Evolutionary conservation across 2,329 filamentous ascomycete genomes (phyloP).

Genomic region (Clonostachys solani): DNA sequence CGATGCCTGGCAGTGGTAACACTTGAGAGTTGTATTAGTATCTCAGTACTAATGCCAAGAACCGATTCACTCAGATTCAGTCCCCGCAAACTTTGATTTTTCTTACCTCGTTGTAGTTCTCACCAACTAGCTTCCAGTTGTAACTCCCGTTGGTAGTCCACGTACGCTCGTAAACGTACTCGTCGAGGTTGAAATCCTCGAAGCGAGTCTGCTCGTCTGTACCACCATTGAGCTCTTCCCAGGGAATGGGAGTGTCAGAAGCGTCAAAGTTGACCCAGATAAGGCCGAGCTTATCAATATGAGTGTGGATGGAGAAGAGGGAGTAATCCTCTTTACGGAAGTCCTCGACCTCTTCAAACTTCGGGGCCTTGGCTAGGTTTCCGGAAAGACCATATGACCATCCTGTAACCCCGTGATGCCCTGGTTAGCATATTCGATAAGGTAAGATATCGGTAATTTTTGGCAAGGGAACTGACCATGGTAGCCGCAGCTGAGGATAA

Average conservation of each 20-base stretch:
- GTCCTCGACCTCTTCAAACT: slow-evolving; percentile 84
- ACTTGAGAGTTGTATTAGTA: slow-evolving; percentile 15
- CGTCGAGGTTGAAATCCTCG: slow-evolving; percentile 30
- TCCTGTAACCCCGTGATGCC: slow-evolving; percentile 4
- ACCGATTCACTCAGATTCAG: background rate
- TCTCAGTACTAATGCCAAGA: background rate
- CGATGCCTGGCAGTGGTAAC: slow-evolving; percentile 57
- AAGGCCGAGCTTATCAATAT: slow-evolving; percentile 39
- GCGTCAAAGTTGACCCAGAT: slow-evolving; percentile 46
- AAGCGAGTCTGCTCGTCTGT: slow-evolving; percentile 40
- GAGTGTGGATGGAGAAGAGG: slow-evolving; percentile 39
- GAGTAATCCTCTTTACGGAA: slow-evolving; percentile 58
- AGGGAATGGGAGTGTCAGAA: slow-evolving; percentile 34
- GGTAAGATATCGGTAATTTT: background rate
- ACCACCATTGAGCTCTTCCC: slow-evolving; percentile 46
- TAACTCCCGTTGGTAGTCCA: slow-evolving; percentile 53
- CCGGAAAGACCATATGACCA: slow-evolving; percentile 39
- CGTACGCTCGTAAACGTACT: slow-evolving; percentile 47
- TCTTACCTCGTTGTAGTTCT: slow-evolving; percentile 55
- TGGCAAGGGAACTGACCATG: background rate
- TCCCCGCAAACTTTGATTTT: background rate
- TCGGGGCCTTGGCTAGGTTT: slow-evolving; percentile 81
- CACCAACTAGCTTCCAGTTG: slow-evolving; percentile 57
- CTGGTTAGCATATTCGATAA: background rate
- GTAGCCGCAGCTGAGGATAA: slow-evolving; percentile 4